Conservation (phyloP, 2,329 filamentous ascomycete species). For the Eurotiales sp. region DNA sequence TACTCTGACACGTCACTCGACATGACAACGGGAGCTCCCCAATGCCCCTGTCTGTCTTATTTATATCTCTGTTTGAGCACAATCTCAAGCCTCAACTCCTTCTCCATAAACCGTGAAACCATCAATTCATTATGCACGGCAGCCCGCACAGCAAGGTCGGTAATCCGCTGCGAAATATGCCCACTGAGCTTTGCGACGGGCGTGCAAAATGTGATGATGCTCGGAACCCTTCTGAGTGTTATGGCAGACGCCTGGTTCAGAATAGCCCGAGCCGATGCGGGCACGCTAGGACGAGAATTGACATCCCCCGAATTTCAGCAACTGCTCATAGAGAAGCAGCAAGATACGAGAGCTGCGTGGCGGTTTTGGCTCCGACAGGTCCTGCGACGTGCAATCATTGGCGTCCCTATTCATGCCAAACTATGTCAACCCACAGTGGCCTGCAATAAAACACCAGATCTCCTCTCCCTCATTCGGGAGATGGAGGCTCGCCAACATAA, state of each 20-base stretch:
- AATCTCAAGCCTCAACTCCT: constrained; percentile 39
- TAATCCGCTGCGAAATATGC: constrained; percentile 42
- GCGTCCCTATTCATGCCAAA: constrained; percentile 24
- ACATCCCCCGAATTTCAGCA: constrained; percentile 30
- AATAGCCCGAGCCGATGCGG: constrained; percentile 33
- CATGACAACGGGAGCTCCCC: constrained; percentile 16
- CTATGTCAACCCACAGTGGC: constrained; percentile 17
- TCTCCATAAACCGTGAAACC: constrained; percentile 41
- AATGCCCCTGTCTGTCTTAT: constrained; percentile 40
- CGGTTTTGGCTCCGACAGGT: constrained; percentile 36
- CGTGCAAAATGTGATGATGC: constrained; percentile 46
- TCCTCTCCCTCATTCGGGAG: constrained; percentile 37
- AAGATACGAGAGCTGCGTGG: constrained; percentile 29
- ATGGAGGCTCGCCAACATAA: constrained; percentile 41
- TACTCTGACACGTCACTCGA: constrained; percentile 20
- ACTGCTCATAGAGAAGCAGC: constrained; percentile 20
- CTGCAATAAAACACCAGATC: constrained; percentile 31
- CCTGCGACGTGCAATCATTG: constrained; percentile 34
- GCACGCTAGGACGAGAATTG: constrained; percentile 33
- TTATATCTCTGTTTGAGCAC: constrained; percentile 43
- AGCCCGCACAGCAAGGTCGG: constrained; percentile 37
- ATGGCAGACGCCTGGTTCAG: constrained; percentile 43
- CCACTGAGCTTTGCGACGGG: constrained; percentile 39
- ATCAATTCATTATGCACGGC: constrained; percentile 42
- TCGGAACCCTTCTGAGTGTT: constrained; percentile 43